Percentiles rank a stretch among this genome's conserved stretches.
Evolutionary conservation across 202 grass and related monocot genomes (phyloP).

Genomic region (Hordeum pubiflorum): DNA sequence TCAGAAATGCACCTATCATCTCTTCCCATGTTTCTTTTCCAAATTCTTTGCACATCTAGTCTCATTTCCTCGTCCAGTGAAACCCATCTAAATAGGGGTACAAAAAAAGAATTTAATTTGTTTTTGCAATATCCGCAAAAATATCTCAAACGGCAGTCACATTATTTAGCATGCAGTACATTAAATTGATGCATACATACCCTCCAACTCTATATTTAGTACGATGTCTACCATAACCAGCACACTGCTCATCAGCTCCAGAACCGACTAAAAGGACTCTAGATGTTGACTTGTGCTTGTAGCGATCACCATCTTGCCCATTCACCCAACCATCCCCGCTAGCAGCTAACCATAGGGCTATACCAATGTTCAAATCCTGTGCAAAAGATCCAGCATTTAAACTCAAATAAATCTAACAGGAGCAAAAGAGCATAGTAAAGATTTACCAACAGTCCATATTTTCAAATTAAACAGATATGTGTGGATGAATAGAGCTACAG

Average conservation of each 20-base stretch:
- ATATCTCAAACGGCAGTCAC: neutral
- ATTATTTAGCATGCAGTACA: constrained; percentile 10
- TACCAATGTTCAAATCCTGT: constrained; percentile 92
- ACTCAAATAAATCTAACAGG: neutral
- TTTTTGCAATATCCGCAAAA: neutral
- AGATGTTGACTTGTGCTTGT: constrained; percentile 69
- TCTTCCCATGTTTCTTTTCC: constrained; percentile 99
- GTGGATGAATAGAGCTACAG: neutral
- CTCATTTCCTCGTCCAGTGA: constrained; percentile 77
- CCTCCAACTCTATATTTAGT: constrained; percentile 85
- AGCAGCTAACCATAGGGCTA: constrained; percentile 91
- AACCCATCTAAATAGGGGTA: constrained; percentile 56
- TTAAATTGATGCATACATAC: constrained; percentile 34
- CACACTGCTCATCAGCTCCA: constrained; percentile 93
- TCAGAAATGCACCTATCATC: constrained; percentile 92
- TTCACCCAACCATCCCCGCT: constrained; percentile 80
- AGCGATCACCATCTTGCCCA: constrained; percentile 37
- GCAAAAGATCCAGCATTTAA: constrained; percentile 6
- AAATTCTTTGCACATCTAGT: constrained; percentile 88
- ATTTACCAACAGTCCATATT: neutral
- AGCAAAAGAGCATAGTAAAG: neutral
- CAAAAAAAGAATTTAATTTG: constrained; percentile 1
- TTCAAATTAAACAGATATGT: neutral
- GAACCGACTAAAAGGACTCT: constrained; percentile 81
- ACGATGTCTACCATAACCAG: constrained; percentile 84